Conservation (phyloP, 257 asterid genomes). For the Ehretia macrophylla region DNA sequence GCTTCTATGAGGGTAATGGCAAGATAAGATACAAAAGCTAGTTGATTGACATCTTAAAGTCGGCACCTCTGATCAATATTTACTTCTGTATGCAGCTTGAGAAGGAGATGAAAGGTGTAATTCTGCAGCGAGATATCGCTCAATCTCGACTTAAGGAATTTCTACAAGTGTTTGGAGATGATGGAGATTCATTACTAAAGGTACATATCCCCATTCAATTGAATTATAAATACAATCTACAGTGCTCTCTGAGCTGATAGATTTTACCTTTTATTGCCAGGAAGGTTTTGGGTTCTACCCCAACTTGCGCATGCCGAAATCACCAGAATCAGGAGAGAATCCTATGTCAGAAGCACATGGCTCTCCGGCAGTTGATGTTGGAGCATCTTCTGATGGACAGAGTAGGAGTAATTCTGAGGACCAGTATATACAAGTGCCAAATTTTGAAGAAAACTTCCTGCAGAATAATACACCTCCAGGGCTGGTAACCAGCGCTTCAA, state of each 20-base stretch:
- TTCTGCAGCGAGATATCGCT: conserved; percentile 76
- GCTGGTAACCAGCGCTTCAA: conserved; percentile 34
- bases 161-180: conserved; percentile 53
- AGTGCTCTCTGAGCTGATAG: not conserved
- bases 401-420: conserved; percentile 69
- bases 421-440: conserved; percentile 47
- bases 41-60: no score
- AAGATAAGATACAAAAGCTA: no score
- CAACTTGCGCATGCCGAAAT: conserved; percentile 47
- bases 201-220: conserved; percentile 26
- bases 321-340: conserved; percentile 33
- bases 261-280: not conserved
- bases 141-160: conserved; percentile 76
- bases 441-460: conserved; percentile 41
- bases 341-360: conserved; percentile 31
- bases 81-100: conserved; percentile 50
- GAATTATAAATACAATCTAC: not conserved
- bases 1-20: no score
- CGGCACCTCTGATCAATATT: not conserved
- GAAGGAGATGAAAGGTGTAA: conserved; percentile 66
- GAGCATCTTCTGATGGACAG: conserved; percentile 29
- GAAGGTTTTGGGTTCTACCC: conserved; percentile 53
- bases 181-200: conserved; percentile 29
- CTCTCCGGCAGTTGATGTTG: conserved; percentile 32
- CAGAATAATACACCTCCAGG: conserved; percentile 38